Conservation (phyloP, 2,329 filamentous ascomycete species). For the Helotiales sp. region DNA sequence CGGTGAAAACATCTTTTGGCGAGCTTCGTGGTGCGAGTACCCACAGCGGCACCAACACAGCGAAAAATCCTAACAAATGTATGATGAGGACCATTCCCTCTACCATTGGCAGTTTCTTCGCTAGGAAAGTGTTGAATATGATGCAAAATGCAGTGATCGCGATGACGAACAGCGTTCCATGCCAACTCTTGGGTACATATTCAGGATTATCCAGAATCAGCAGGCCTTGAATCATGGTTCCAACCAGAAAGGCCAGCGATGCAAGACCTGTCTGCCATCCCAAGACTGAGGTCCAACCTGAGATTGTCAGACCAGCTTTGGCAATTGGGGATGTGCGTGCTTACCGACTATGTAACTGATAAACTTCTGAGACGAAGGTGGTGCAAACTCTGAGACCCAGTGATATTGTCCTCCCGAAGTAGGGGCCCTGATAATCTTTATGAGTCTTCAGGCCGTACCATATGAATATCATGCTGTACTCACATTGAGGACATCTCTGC, state of each 20-base stretch:
- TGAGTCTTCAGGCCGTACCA: not conserved
- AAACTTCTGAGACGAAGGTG: slow-evolving; percentile 47
- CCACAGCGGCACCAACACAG: slow-evolving; percentile 43
- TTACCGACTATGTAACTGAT: slow-evolving; percentile 52
- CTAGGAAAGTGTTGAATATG: slow-evolving; percentile 44
- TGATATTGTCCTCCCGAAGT: slow-evolving; percentile 59
- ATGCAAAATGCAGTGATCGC: slow-evolving; percentile 41
- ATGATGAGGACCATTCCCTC: slow-evolving; percentile 44
- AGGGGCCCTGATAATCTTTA: slow-evolving; percentile 40
- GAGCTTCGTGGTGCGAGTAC: slow-evolving; percentile 22
- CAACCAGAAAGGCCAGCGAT: slow-evolving; percentile 42
- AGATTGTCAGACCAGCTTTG: slow-evolving; percentile 29
- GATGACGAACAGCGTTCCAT: slow-evolving; percentile 44
- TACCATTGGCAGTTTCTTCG: slow-evolving; percentile 39
- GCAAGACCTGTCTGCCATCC: slow-evolving; percentile 47
- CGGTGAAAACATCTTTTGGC: slow-evolving; percentile 31
- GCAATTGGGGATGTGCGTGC: not conserved
- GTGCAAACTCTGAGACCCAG: slow-evolving; percentile 55
- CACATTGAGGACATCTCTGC: slow-evolving; percentile 33
- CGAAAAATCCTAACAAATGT: slow-evolving; percentile 45
- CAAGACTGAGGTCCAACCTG: slow-evolving; percentile 45
- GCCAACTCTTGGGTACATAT: slow-evolving; percentile 41
- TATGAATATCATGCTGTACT: not conserved
- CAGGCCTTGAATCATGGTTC: slow-evolving; percentile 46
- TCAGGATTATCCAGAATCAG: slow-evolving; percentile 34